Percentiles rank a stretch among this genome's conserved stretches.
These are phyloP conservation scores for Penicillium coprophilum DNA, from an alignment of 495 filamentous ascomycete genomes.

Conservation along the genomic window DNA sequence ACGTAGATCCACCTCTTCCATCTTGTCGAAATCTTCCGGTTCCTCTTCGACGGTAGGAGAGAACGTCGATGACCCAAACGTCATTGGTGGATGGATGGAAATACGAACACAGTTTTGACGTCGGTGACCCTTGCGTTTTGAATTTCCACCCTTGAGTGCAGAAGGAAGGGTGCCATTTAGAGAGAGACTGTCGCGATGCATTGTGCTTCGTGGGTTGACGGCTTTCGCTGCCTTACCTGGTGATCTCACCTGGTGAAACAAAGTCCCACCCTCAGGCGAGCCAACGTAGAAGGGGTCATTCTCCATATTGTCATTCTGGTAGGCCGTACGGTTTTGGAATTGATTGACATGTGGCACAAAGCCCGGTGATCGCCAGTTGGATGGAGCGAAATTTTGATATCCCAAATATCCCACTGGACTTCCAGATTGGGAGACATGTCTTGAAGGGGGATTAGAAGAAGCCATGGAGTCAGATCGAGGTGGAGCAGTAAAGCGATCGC, in stretches of 20 bases:
- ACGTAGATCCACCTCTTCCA: slow-evolving; percentile 31
- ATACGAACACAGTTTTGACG: slow-evolving; percentile 52
- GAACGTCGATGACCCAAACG: slow-evolving; percentile 37
- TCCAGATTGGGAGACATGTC: slow-evolving; percentile 25
- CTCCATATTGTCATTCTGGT: slow-evolving; percentile 24
- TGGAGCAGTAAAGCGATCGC: slow-evolving; percentile 30
- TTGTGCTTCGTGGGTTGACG: slow-evolving; percentile 22
- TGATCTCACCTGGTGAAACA: slow-evolving; percentile 23
- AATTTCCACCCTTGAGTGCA: slow-evolving; percentile 40
- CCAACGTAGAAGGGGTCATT: slow-evolving; percentile 36
- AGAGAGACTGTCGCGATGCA: slow-evolving; percentile 27
- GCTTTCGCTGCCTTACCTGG: slow-evolving; percentile 16
- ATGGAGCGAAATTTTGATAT: slow-evolving; percentile 5
- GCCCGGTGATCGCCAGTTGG: slow-evolving; percentile 17
- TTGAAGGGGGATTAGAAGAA: slow-evolving; percentile 24
- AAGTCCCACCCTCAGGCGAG: slow-evolving; percentile 18
- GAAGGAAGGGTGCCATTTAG: slow-evolving; percentile 33
- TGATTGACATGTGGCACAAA: slow-evolving; percentile 31
- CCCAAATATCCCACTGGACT: slow-evolving; percentile 12
- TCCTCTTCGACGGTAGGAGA: slow-evolving; percentile 45
- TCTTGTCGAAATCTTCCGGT: slow-evolving; percentile 33
- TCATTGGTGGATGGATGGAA: slow-evolving; percentile 45
- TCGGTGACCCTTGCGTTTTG: slow-evolving; percentile 43
- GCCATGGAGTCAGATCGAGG: slow-evolving; percentile 41
- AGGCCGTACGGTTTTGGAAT: slow-evolving; percentile 30